These are phyloP conservation scores for Asterophora parasitica DNA, from an alignment of 768 basidiomycete species.

Conservation along the genomic window DNA sequence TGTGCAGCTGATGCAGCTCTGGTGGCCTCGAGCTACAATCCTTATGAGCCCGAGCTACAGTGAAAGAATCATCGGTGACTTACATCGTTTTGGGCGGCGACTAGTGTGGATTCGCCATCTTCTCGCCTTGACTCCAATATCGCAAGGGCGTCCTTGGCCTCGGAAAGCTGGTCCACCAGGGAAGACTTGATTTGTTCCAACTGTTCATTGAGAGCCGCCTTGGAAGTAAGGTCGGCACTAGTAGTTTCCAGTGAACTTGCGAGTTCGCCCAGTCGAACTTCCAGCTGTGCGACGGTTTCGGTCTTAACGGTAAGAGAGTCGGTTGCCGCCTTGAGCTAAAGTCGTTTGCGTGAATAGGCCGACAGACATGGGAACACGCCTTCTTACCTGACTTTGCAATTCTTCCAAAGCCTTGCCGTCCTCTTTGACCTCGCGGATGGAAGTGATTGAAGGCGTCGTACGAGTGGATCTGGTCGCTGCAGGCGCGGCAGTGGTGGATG, in stretches of 20 bases:
- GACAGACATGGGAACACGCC: slow-evolving; percentile 7
- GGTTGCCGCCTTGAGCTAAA: slow-evolving; percentile 56
- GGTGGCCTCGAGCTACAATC: slow-evolving; percentile 46
- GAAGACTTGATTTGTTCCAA: slow-evolving; percentile 45
- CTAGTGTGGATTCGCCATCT: slow-evolving; percentile 31
- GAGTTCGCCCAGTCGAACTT: slow-evolving; percentile 46
- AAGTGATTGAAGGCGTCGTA: slow-evolving; percentile 60
- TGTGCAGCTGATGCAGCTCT: slow-evolving; percentile 38
- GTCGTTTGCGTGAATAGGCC: not conserved
- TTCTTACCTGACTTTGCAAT: slow-evolving; percentile 53
- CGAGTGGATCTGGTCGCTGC: slow-evolving; percentile 39
- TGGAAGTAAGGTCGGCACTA: slow-evolving; percentile 43
- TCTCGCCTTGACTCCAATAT: slow-evolving; percentile 28
- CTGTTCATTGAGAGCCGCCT: slow-evolving; percentile 36
- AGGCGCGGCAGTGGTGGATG: slow-evolving; percentile 22
- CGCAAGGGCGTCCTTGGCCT: slow-evolving; percentile 36
- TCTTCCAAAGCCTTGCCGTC: slow-evolving; percentile 54
- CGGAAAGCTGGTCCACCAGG: slow-evolving; percentile 45
- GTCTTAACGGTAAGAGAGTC: slow-evolving; percentile 52
- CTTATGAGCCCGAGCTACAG: slow-evolving; percentile 1
- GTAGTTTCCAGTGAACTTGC: slow-evolving; percentile 45
- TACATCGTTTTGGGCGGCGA: slow-evolving; percentile 49
- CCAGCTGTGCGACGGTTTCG: slow-evolving; percentile 44
- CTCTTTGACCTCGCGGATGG: slow-evolving; percentile 65
- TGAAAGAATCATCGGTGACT: slow-evolving; percentile 14